Conservation (phyloP, 495 filamentous ascomycete species). For the Aspergillus cavernicola region DNA sequence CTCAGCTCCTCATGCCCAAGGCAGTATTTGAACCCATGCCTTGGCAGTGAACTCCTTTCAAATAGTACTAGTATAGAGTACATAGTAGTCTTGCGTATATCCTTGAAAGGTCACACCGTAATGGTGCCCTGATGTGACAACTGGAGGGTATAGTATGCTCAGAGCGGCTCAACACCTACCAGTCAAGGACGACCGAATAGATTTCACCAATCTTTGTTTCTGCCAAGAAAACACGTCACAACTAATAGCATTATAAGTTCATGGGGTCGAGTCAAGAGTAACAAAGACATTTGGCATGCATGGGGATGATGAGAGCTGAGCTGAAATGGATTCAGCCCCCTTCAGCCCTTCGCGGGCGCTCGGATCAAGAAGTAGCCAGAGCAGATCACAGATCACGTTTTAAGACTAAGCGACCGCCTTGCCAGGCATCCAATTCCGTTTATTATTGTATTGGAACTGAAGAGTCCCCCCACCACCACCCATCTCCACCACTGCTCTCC, state of each 20-base stretch:
- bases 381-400: conserved; percentile 27
- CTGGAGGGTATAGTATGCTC: too few relatives aligned
- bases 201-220: neutral
- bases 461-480: conserved; percentile 8
- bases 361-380: conserved; percentile 7
- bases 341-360: conserved; percentile 8
- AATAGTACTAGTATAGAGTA: too few relatives aligned
- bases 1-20: neutral
- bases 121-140: too few relatives aligned
- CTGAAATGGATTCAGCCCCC: conserved; percentile 8
- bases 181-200: neutral
- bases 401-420: conserved; percentile 23
- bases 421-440: conserved; percentile 16
- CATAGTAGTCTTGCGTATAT: too few relatives aligned
- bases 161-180: neutral
- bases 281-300: neutral
- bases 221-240: conserved; percentile 1
- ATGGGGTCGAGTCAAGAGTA: neutral
- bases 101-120: too few relatives aligned
- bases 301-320: neutral
- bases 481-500: conserved; percentile 15
- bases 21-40: neutral
- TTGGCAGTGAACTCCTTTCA: too few relatives aligned
- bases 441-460: conserved; percentile 14
- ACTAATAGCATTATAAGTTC: neutral